Evolutionary conservation across 306 rosid genomes (phyloP).

Genomic region (Cucumis cinereus): DNA sequence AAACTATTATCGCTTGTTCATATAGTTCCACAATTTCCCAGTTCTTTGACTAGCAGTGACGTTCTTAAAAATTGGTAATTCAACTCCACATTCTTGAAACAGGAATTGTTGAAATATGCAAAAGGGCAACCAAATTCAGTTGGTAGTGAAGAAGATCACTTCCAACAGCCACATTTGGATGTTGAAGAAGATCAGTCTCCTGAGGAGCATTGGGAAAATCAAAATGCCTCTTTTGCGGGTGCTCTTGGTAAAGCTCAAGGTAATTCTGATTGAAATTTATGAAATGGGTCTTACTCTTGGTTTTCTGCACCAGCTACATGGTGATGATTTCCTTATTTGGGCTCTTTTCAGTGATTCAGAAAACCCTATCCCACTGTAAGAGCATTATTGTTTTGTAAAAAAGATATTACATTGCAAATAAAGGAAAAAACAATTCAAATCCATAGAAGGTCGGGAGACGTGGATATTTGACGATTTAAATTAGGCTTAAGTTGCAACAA

Average conservation of each 20-base stretch:
- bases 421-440: not conserved
- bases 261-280: not conserved
- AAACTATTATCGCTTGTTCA: not conserved
- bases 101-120: not conserved
- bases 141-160: not conserved
- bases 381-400: not conserved
- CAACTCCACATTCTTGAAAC: not conserved
- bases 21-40: not conserved
- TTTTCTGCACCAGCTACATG: not conserved
- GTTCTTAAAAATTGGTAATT: not conserved
- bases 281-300: not conserved
- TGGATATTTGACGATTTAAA: not conserved
- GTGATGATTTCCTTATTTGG: not conserved
- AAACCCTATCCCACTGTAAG: not conserved
- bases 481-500: not conserved
- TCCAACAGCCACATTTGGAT: not conserved
- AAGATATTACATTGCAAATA: not conserved
- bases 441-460: not conserved
- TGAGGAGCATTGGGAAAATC: not conserved
- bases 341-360: not conserved
- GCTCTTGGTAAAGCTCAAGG: not conserved
- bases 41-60: not conserved
- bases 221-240: not conserved
- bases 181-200: not conserved
- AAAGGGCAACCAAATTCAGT: not conserved